phyloP scores from a whole-genome alignment of 169 alveolate species.

The Neospora caninum region DNA sequence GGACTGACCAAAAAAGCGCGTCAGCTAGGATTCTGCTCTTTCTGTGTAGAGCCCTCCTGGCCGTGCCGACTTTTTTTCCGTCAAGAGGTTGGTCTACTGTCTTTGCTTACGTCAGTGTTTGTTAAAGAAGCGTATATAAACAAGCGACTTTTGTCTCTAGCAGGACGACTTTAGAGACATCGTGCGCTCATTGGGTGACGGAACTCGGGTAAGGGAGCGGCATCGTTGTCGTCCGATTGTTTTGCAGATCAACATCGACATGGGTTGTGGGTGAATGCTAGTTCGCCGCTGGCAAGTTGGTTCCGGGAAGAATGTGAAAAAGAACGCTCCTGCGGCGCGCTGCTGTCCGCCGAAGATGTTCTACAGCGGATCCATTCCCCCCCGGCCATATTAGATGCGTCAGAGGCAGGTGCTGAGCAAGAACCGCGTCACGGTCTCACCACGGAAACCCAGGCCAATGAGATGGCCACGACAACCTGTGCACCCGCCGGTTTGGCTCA shows the following conservation, averaged over 20 bases:
- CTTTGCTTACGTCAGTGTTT: no score
- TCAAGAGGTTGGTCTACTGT: no score
- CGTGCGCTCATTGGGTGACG: no score
- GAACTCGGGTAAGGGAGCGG: no score
- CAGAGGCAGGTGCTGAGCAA: neutral
- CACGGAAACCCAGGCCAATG: neutral
- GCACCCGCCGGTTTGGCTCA: neutral
- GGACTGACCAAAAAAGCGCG: neutral
- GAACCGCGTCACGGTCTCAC: neutral
- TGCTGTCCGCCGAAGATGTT: neutral
- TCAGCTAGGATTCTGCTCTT: no score
- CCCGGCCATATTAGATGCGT: no score
- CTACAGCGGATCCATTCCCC: neutral
- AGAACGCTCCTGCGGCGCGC: conserved; percentile 2
- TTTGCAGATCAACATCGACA: conserved; percentile 38
- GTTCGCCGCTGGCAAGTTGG: neutral
- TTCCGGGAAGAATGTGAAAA: neutral
- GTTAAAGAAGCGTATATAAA: no score
- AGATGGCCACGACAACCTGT: neutral
- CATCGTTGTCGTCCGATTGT: neutral
- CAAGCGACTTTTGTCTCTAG: no score
- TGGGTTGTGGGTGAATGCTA: conserved; percentile 6
- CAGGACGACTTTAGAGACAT: no score
- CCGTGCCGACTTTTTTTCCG: no score
- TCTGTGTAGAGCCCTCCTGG: no score